phyloP scores from a whole-genome alignment of 2,329 filamentous ascomycete genomes.

The Pseudocercospora macadamiae region DNA sequence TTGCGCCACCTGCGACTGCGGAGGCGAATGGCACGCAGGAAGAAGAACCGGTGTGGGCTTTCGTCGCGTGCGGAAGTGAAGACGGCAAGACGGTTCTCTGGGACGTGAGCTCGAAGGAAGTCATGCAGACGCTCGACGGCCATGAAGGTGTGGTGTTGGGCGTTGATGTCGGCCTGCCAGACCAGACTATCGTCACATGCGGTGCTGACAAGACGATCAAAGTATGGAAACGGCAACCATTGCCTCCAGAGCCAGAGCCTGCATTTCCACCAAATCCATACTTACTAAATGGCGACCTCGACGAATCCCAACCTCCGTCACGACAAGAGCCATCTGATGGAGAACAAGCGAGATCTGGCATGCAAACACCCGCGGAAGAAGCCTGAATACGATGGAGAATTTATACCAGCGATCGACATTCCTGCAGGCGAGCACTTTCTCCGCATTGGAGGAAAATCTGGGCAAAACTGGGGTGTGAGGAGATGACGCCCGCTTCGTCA shows the following conservation, averaged over 20 bases:
- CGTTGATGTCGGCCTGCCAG: slow-evolving; percentile 61
- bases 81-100: slow-evolving; percentile 84
- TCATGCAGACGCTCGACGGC: slow-evolving; percentile 68
- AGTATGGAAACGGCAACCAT: slow-evolving; percentile 56
- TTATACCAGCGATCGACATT: not conserved
- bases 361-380: slow-evolving; percentile 6
- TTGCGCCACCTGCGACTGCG: not conserved
- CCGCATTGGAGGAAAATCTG: slow-evolving; percentile 13
- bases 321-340: slow-evolving; percentile 3
- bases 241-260: slow-evolving; percentile 15
- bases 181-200: slow-evolving; percentile 62
- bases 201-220: slow-evolving; percentile 65
- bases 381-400: slow-evolving; percentile 1
- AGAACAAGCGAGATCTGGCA: slow-evolving; percentile 6
- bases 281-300: not conserved
- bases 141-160: slow-evolving; percentile 63
- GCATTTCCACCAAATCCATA: slow-evolving; percentile 2
- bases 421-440: not conserved
- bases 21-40: slow-evolving; percentile 19
- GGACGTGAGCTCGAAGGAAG: slow-evolving; percentile 84
- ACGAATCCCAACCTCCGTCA: slow-evolving; percentile 1
- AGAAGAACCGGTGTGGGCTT: slow-evolving; percentile 50
- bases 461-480: not conserved
- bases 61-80: slow-evolving; percentile 83
- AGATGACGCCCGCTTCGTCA: not conserved